Evolutionary conservation across 1,284 basidiomycete genomes (phyloP).

Genomic region (Ceratobasidium papillatum): DNA sequence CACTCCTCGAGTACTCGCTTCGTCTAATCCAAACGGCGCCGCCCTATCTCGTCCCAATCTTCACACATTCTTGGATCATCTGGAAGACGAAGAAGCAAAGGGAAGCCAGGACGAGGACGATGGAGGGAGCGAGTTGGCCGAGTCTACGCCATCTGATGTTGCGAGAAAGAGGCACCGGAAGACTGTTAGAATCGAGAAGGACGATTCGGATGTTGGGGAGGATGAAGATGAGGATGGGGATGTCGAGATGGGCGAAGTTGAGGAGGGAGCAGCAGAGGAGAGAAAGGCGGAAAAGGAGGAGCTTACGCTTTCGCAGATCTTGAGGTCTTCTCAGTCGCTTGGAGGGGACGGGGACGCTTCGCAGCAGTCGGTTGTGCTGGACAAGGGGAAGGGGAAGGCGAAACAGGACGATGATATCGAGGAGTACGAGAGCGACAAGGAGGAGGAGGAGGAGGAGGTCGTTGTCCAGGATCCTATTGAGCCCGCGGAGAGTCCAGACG

Average conservation of each 20-base stretch:
- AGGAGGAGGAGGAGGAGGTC: neutral
- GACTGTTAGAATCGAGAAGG: conserved; percentile 2
- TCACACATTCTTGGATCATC: conserved; percentile 12
- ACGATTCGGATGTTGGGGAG: conserved; percentile 9
- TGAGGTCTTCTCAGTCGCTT: conserved; percentile 8
- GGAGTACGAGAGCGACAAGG: conserved; percentile 25
- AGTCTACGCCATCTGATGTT: conserved; percentile 24
- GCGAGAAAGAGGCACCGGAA: conserved; percentile 12
- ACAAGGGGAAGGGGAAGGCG: neutral
- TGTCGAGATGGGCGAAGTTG: conserved; percentile 14
- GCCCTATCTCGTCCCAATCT: conserved; percentile 38
- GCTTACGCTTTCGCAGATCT: neutral
- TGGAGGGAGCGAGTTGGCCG: conserved; percentile 13
- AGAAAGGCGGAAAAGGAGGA: neutral
- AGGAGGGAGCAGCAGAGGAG: neutral
- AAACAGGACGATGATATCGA: conserved; percentile 27
- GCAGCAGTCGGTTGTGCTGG: neutral
- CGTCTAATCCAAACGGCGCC: conserved; percentile 8
- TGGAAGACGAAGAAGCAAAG: conserved; percentile 15
- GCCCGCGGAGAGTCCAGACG: conserved; percentile 55
- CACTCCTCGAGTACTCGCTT: neutral
- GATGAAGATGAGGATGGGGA: conserved; percentile 5
- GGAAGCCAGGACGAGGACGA: neutral
- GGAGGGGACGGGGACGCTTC: neutral
- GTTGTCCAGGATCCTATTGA: conserved; percentile 44